A percentile compares a stretch with the other conserved stretches of the same genome.
phyloP scores from a whole-genome alignment of 352 stramenopile genomes.

The Aphanomyces invadans region DNA sequence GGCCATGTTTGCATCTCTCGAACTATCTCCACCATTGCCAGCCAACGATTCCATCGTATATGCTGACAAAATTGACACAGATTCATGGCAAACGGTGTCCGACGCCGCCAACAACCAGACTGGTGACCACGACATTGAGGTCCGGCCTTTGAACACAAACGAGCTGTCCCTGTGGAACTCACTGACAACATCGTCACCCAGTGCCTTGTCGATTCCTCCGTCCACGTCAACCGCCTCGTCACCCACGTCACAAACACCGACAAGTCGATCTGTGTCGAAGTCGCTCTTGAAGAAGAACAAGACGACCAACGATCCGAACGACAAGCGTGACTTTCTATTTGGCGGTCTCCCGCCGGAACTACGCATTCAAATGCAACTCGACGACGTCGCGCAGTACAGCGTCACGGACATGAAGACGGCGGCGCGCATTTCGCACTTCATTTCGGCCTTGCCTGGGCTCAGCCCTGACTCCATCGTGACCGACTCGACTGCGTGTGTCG shows the following conservation, averaged over 20 bases:
- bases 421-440: constrained; percentile 56
- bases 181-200: neutral
- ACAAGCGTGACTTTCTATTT: constrained; percentile 83
- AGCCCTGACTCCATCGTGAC: constrained; percentile 35
- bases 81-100: neutral
- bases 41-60: constrained; percentile 6
- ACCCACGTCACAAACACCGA: neutral
- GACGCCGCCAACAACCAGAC: neutral
- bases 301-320: constrained; percentile 42
- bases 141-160: neutral
- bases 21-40: constrained; percentile 10
- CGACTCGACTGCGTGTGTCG: constrained; percentile 71
- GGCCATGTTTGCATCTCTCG: neutral
- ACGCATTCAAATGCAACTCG: constrained; percentile 58
- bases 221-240: neutral
- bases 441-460: constrained; percentile 40
- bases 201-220: neutral
- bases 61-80: neutral
- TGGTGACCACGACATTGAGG: neutral
- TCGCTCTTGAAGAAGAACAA: constrained; percentile 4
- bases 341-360: constrained; percentile 61
- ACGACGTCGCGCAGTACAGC: constrained; percentile 69
- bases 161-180: constrained; percentile 17
- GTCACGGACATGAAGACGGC: constrained; percentile 78
- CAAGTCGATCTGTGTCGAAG: neutral